phyloP scores from a whole-genome alignment of 2,329 filamentous ascomycete species.

The Aspergillus tanneri region DNA sequence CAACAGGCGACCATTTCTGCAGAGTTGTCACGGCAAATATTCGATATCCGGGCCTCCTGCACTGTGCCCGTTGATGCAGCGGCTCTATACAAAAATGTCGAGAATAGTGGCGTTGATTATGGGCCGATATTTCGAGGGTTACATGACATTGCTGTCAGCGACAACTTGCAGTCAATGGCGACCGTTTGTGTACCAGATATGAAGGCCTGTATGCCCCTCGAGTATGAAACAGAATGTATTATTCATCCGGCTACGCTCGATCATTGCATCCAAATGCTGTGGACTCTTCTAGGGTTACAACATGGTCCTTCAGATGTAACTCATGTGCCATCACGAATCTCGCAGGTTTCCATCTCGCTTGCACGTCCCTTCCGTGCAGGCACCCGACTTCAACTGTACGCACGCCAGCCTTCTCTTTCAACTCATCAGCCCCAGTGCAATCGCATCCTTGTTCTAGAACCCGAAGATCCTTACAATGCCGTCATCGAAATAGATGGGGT shows the following conservation, averaged over 20 bases:
- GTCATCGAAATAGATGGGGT: neutral
- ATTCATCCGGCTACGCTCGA: neutral
- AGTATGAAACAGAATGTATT: neutral
- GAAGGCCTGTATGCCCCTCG: neutral
- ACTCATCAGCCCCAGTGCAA: neutral
- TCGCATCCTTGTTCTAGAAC: neutral
- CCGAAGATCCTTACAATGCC: neutral
- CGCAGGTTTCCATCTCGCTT: neutral
- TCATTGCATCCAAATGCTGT: neutral
- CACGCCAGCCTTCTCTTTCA: neutral
- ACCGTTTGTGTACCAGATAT: neutral
- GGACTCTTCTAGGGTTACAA: neutral
- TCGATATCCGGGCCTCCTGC: neutral
- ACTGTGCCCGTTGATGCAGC: neutral
- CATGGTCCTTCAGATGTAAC: neutral
- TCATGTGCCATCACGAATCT: neutral
- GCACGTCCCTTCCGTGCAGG: neutral
- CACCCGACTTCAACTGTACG: neutral
- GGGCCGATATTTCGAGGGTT: neutral
- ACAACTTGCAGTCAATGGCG: neutral
- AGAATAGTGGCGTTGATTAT: neutral
- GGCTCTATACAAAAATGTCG: neutral
- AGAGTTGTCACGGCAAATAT: neutral
- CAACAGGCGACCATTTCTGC: neutral
- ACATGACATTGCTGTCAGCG: neutral